Evolutionary conservation across 2,329 filamentous ascomycete species (phyloP).

Genomic region (Blastomyces emzantsi): DNA sequence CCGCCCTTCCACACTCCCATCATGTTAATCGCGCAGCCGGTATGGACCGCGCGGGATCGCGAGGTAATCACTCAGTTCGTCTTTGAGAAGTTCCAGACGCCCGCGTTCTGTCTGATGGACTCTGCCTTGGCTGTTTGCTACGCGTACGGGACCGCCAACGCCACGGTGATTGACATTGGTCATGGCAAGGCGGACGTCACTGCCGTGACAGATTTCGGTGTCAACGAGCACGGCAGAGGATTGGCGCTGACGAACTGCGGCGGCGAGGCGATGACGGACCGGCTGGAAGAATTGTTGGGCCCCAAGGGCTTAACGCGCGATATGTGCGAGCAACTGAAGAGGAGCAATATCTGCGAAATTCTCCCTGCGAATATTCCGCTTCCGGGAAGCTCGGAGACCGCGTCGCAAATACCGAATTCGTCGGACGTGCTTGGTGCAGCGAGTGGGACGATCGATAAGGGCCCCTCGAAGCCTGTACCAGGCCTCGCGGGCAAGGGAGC

Average conservation of each 20-base stretch:
- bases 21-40: conserved; percentile 77
- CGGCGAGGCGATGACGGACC: conserved; percentile 75
- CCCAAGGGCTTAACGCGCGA: conserved; percentile 50
- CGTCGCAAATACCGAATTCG: conserved; percentile 41
- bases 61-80: conserved; percentile 87
- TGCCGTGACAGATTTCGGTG: conserved; percentile 71
- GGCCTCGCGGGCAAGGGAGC: conserved; percentile 46
- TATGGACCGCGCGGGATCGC: conserved; percentile 80
- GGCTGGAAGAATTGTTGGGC: conserved; percentile 57
- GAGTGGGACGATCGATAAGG: conserved; percentile 22
- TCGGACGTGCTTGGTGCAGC: conserved; percentile 49
- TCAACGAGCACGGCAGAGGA: conserved; percentile 60
- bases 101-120: conserved; percentile 83
- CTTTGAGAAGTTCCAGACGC: conserved; percentile 95
- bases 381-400: conserved; percentile 41
- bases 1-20: conserved; percentile 92
- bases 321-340: conserved; percentile 59
- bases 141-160: conserved; percentile 71
- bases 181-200: conserved; percentile 89
- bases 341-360: conserved; percentile 54
- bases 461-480: conserved; percentile 26
- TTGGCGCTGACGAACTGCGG: conserved; percentile 59
- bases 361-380: conserved; percentile 46
- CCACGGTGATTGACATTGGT: conserved; percentile 85
- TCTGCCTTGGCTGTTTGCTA: conserved; percentile 71